These are phyloP conservation scores for Russula virescens DNA, from an alignment of 768 basidiomycete genomes.

Conservation along the genomic window DNA sequence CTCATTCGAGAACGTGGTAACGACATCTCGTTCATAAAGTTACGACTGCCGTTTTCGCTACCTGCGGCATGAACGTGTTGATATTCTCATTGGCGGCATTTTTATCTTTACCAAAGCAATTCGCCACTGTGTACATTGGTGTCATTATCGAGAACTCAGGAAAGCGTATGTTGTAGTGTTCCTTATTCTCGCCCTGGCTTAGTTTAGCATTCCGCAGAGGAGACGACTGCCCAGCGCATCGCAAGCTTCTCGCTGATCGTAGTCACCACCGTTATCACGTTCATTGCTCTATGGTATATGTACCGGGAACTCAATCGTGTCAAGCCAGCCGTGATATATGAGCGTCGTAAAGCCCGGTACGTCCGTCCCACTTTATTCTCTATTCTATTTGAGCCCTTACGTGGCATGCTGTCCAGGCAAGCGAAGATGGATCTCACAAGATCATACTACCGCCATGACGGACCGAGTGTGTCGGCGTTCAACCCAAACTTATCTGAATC, in stretches of 20 bases:
- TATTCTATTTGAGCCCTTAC: conserved; percentile 2
- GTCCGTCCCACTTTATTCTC: conserved; percentile 10
- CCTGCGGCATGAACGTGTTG: conserved; percentile 81
- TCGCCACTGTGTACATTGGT: conserved; percentile 87
- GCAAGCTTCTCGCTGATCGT: conserved; percentile 58
- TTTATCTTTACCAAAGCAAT: conserved; percentile 84
- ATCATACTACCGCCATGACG: conserved; percentile 23
- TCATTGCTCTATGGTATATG: conserved; percentile 82
- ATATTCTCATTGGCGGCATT: conserved; percentile 75
- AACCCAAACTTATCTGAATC: conserved; percentile 35
- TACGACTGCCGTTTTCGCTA: conserved; percentile 82
- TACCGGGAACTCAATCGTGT: conserved; percentile 60
- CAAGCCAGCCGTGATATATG: conserved; percentile 64
- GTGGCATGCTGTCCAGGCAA: conserved; percentile 38
- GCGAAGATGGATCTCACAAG: conserved; percentile 36
- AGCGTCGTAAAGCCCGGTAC: conserved; percentile 64
- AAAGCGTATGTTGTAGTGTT: not conserved
- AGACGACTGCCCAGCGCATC: conserved; percentile 54
- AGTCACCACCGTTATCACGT: conserved; percentile 64
- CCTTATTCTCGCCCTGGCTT: not conserved
- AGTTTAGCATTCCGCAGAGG: conserved; percentile 28
- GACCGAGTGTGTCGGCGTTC: conserved; percentile 22
- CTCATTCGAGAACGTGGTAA: not conserved
- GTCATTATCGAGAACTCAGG: conserved; percentile 51
- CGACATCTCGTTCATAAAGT: conserved; percentile 40